phyloP scores from a whole-genome alignment of 2,329 filamentous ascomycete genomes.

The Myriosclerotinia duriaeana region DNA sequence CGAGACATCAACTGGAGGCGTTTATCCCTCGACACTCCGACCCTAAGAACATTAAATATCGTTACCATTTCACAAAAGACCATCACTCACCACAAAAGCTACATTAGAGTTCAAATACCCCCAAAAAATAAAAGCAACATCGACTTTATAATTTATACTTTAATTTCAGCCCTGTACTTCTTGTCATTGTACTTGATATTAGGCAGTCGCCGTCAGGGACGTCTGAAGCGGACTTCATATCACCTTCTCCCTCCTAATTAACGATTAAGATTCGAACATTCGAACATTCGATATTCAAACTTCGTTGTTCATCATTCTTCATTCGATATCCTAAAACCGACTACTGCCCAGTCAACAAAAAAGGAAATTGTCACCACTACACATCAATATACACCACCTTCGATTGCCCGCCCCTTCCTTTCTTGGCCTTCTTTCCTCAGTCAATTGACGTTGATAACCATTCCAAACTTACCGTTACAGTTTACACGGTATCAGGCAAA shows the following conservation, averaged over 20 bases:
- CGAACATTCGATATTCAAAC: constrained; percentile 3
- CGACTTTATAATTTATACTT: not conserved
- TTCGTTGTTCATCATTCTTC: not conserved
- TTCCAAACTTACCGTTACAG: not conserved
- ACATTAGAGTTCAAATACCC: not conserved
- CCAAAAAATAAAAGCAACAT: not conserved
- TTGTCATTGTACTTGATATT: constrained; percentile 1
- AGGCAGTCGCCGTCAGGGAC: not conserved
- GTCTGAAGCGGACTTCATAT: constrained; percentile 4
- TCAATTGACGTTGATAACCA: constrained; percentile 5
- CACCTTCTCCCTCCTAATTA: not conserved
- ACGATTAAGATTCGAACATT: not conserved
- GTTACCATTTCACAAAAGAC: not conserved
- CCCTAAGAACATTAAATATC: constrained; percentile 3
- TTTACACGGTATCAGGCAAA: not conserved
- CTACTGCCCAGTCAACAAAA: not conserved
- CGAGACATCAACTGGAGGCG: not conserved
- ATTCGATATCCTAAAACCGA: not conserved
- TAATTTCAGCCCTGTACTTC: constrained; percentile 1
- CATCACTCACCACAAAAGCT: not conserved
- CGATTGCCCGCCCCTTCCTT: not conserved
- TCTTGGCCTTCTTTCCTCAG: not conserved
- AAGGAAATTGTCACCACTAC: not conserved
- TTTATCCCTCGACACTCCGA: not conserved
- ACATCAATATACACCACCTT: not conserved